Percentiles rank a stretch among this genome's conserved stretches.
These are phyloP conservation scores for Eucalyptus tenuipes DNA, from an alignment of 345 rosid genomes.

Conservation along the genomic window DNA sequence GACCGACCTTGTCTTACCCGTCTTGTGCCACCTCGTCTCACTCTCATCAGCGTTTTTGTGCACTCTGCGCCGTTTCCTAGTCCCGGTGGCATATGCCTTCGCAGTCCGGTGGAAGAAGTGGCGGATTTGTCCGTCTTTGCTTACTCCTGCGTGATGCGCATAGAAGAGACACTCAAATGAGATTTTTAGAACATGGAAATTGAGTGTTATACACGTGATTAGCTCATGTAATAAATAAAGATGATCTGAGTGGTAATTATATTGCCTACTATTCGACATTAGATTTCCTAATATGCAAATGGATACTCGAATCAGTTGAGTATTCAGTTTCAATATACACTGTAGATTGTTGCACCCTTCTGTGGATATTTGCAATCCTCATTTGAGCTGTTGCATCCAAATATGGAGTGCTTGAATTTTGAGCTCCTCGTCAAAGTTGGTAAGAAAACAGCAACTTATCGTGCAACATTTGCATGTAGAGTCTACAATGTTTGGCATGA, in stretches of 20 bases:
- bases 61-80: conserved; percentile 75
- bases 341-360: not conserved
- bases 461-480: not conserved
- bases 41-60: conserved; percentile 56
- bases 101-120: conserved; percentile 93
- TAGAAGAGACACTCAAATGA: not conserved
- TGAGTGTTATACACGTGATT: too few relatives aligned
- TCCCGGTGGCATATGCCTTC: conserved; percentile 91
- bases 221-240: not conserved
- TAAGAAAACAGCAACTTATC: not conserved
- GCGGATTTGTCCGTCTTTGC: conserved; percentile 75
- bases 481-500: not conserved
- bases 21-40: conserved; percentile 96
- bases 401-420: not conserved
- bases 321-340: not conserved
- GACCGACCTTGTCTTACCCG: conserved; percentile 81
- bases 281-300: not conserved
- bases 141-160: conserved; percentile 40
- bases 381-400: not conserved
- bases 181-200: not conserved
- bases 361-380: not conserved
- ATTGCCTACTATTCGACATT: not conserved
- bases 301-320: not conserved
- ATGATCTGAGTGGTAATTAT: not conserved
- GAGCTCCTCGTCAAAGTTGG: not conserved